phyloP scores from a whole-genome alignment of 441 rosid genomes.

The Omphalea diandra region DNA sequence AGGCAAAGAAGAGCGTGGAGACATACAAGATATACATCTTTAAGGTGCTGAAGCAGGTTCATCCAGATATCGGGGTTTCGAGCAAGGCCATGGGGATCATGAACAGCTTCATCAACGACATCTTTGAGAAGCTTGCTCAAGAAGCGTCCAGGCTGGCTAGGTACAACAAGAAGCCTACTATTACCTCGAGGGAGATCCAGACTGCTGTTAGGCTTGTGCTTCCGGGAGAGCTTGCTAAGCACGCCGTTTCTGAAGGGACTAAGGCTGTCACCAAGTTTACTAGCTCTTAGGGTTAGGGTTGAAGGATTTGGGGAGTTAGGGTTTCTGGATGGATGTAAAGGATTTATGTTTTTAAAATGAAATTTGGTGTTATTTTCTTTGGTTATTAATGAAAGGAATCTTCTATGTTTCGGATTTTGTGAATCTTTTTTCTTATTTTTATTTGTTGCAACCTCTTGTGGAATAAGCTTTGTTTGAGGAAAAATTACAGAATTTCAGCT shows the following conservation, averaged over 20 bases:
- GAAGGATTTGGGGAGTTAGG: no score
- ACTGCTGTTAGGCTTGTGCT: conserved; percentile 24
- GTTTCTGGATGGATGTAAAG: conserved; percentile 14
- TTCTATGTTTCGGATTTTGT: no score
- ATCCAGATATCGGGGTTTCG: conserved; percentile 33
- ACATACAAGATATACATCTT: conserved; percentile 33
- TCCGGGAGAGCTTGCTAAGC: conserved; percentile 28
- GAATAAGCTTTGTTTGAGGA: no score
- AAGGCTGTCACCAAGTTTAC: conserved; percentile 34
- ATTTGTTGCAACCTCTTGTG: no score
- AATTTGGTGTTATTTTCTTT: not conserved
- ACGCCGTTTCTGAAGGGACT: conserved; percentile 34
- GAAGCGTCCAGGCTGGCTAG: conserved; percentile 26
- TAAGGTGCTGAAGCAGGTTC: conserved; percentile 33
- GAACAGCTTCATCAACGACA: conserved; percentile 33
- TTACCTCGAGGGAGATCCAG: conserved; percentile 30
- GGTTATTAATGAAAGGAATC: not conserved
- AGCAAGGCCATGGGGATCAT: conserved; percentile 36
- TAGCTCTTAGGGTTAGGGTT: no score
- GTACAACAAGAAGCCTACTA: conserved; percentile 30
- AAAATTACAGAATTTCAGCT: no score
- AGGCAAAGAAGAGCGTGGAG: conserved; percentile 28
- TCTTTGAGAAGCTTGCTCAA: conserved; percentile 31
- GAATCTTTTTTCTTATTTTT: no score
- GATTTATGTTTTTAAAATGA: not conserved